phyloP scores from a whole-genome alignment of 441 rosid genomes.

The Dalechampia spathulata region DNA sequence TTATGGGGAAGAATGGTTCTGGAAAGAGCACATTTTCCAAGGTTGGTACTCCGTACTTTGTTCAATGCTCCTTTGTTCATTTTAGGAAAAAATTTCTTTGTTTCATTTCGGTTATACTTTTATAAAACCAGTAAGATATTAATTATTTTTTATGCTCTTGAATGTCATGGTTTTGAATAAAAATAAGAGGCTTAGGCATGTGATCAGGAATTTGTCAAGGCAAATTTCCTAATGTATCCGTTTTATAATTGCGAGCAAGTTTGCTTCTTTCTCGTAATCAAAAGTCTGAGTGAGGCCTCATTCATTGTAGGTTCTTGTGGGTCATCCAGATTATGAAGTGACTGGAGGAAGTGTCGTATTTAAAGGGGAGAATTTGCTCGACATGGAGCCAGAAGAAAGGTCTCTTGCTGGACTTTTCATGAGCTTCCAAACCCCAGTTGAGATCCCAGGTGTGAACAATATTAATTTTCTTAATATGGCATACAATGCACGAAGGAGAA shows the following conservation, averaged over 20 bases:
- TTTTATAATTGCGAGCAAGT: background rate
- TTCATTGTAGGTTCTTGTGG: constrained; percentile 68
- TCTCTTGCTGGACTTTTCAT: constrained; percentile 97
- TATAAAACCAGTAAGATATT: no score
- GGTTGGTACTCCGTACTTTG: no score
- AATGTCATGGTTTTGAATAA: no score
- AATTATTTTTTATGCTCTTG: no score
- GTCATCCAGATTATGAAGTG: constrained; percentile 94
- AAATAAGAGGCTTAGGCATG: background rate
- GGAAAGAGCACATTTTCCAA: constrained; percentile 93
- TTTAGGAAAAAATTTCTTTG: no score
- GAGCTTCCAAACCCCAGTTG: constrained; percentile 95
- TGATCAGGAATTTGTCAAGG: background rate
- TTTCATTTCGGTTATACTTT: no score
- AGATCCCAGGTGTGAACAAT: constrained; percentile 92
- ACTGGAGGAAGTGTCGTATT: constrained; percentile 78
- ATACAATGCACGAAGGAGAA: constrained; percentile 74
- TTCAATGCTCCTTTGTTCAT: no score
- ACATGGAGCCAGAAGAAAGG: constrained; percentile 91
- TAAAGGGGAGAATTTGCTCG: constrained; percentile 81
- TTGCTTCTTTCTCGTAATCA: background rate
- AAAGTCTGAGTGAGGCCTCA: constrained; percentile 7
- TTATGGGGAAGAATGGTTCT: constrained; percentile 98
- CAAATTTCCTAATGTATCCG: background rate
- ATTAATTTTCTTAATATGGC: constrained; percentile 90